These are phyloP conservation scores for Phytophthora gonapodyides DNA, from an alignment of 352 stramenopile genomes.

Conservation along the genomic window DNA sequence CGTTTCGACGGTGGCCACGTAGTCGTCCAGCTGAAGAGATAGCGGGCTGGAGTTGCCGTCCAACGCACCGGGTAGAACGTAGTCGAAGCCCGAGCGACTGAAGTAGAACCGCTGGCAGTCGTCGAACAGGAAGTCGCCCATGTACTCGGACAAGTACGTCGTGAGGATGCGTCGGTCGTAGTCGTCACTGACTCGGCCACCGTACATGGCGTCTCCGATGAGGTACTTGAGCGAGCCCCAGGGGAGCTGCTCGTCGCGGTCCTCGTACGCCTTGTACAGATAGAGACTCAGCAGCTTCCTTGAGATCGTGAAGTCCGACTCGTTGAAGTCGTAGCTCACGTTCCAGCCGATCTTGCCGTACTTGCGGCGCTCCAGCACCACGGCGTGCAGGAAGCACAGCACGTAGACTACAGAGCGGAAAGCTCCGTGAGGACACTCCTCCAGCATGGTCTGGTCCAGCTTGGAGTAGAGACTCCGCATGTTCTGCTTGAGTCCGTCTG, in stretches of 20 bases:
- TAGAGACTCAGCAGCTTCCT: conserved; percentile 92
- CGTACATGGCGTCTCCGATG: conserved; percentile 98
- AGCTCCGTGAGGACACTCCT: conserved; percentile 93
- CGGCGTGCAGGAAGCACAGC: conserved; percentile 95
- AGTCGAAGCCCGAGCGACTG: conserved; percentile 93
- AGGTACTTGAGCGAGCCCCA: conserved; percentile 96
- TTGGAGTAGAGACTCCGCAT: conserved; percentile 95
- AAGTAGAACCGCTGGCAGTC: conserved; percentile 95
- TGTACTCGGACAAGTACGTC: conserved; percentile 95
- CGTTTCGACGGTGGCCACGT: conserved; percentile 84
- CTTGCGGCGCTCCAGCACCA: conserved; percentile 95
- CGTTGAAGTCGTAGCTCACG: conserved; percentile 97
- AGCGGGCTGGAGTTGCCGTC: conserved; percentile 18
- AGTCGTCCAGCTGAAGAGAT: conserved; percentile 68
- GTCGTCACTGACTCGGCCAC: conserved; percentile 95
- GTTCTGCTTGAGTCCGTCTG: conserved; percentile 96
- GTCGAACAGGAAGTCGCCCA: conserved; percentile 97
- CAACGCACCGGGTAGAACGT: conserved; percentile 71
- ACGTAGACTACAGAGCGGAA: conserved; percentile 96
- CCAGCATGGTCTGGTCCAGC: conserved; percentile 89
- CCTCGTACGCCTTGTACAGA: conserved; percentile 93
- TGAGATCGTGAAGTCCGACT: conserved; percentile 96
- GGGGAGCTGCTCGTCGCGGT: conserved; percentile 92
- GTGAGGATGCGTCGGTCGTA: conserved; percentile 96
- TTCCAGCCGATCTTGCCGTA: conserved; percentile 98